Conservation (phyloP, 164 flowering plant genomes). For the Brasenia schreberi region DNA sequence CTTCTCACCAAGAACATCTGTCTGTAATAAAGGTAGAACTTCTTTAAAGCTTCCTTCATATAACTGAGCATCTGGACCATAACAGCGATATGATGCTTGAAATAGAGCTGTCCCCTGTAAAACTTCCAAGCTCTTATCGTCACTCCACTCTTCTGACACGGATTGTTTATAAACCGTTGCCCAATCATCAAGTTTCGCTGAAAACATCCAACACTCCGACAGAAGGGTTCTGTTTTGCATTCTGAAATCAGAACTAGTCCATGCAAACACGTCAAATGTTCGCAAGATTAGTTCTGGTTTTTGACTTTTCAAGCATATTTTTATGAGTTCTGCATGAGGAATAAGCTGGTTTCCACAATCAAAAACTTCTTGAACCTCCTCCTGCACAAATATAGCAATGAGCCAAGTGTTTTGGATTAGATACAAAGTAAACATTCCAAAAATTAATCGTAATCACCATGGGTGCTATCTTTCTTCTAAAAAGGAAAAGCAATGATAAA, state of each 20-base stretch:
- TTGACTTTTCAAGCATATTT: conserved; percentile 45
- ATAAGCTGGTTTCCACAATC: conserved; percentile 39
- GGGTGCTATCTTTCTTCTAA: too few relatives aligned
- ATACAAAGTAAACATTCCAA: too few relatives aligned
- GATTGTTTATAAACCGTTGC: conserved; percentile 38
- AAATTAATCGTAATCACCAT: too few relatives aligned
- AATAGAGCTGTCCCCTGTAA: conserved; percentile 52
- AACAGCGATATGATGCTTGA: conserved; percentile 69
- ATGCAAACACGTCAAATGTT: conserved; percentile 87
- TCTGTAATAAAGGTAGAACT: conserved; percentile 56
- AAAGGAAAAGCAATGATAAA: too few relatives aligned
- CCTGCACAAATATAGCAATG: conserved; percentile 32
- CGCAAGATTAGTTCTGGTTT: conserved; percentile 39
- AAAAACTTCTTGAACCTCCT: conserved; percentile 35
- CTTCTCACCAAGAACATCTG: conserved; percentile 18
- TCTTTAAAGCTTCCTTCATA: conserved; percentile 68
- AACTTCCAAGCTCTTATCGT: conserved; percentile 35
- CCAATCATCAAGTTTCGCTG: conserved; percentile 78
- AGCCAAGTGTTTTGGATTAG: background rate
- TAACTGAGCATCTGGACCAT: conserved; percentile 46
- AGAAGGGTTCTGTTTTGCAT: conserved; percentile 42
- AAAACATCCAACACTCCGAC: conserved; percentile 87
- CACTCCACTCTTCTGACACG: conserved; percentile 68
- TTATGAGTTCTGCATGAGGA: conserved; percentile 55
- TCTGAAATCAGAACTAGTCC: conserved; percentile 76